Evolutionary conservation across 2,329 filamentous ascomycete genomes (phyloP).

Genomic region (Fusarium tricinctum): DNA sequence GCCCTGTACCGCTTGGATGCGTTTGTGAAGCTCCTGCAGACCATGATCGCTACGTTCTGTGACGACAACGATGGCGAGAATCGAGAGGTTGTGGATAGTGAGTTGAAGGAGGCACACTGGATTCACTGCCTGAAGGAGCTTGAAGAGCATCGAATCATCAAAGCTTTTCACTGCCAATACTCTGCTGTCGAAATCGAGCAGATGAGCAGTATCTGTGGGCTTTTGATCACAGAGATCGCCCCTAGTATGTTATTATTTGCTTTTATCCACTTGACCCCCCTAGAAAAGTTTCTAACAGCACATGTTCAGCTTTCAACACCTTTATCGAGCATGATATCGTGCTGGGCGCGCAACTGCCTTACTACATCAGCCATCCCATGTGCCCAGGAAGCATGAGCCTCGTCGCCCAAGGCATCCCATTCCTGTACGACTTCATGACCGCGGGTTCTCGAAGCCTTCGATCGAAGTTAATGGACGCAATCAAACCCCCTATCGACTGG

Average conservation of each 20-base stretch:
- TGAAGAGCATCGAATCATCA: constrained; percentile 10
- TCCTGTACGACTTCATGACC: constrained; percentile 17
- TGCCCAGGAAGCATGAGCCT: background rate
- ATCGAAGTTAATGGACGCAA: background rate
- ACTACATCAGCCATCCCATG: background rate
- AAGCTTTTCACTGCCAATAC: constrained; percentile 1
- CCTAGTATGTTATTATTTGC: background rate
- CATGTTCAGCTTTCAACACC: constrained; percentile 11
- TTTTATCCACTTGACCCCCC: rapidly evolving
- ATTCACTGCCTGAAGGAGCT: background rate
- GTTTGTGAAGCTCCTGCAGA: background rate
- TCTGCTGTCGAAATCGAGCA: constrained; percentile 21
- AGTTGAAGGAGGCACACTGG: background rate
- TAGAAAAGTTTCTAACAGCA: background rate
- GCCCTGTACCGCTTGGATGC: constrained; percentile 19
- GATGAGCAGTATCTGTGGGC: background rate
- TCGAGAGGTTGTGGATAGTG: background rate
- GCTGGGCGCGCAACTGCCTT: constrained; percentile 5
- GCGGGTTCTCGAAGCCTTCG: background rate
- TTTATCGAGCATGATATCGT: constrained; percentile 26
- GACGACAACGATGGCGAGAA: background rate
- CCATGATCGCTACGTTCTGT: background rate
- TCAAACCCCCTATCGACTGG: constrained; percentile 1
- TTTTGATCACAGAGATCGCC: constrained; percentile 7
- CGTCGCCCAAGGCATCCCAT: constrained; percentile 1